Base-by-base conservation (phyloP, 345 rosid genomes). In the Boechera stricta region DNA sequence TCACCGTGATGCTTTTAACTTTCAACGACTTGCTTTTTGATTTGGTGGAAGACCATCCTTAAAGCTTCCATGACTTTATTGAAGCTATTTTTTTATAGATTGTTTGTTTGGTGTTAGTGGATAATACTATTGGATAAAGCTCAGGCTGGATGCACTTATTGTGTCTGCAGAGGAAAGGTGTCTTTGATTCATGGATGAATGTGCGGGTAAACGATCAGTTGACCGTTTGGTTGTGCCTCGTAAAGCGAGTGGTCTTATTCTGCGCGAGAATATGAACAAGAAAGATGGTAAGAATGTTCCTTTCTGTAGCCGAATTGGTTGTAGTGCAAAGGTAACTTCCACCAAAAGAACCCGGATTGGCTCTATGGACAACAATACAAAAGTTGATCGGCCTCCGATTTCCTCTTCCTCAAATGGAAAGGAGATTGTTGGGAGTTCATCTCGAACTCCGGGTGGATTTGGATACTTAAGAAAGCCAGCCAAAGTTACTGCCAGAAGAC, bases 381-480 rank as follows among this genome's bases (percentile, higher is more conserved):
- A 78, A 67, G 26, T 44, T 73, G 58, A 29, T 11, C 52, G 18
- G 47, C 77, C 74, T 66, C 41, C 35, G 10, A 1, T 65, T 48
- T 15, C 51, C 0, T 45, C 76, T 28, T 79, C 89, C 52, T 81
- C 85, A 5, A 85, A 76, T 81, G 91, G 91, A n/a, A 90, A 91
- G 74, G 92, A 91, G 80, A 75, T 82, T 38, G 61, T 77, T 56
- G 93, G 94, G 73, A 89, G 93, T 74, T 91, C 98, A 76, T 92
- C 96, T 47, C 82, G 71, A 68, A 60, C 70, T 67, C 78, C 44
- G 1, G 59, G 45, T 61, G 77, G 65, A 66, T 67, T 60, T 73
- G 64, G 70, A 41, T 85, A 77, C 84, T 67, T 81, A 72, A 86
- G 84, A 61, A 75, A 84, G 57, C 62, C 62, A 7, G 69, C 75